A percentile compares a stretch with the other conserved stretches of the same genome.
phyloP scores from a whole-genome alignment of 2,329 filamentous ascomycete genomes.

The Fusarium sarcochroum region DNA sequence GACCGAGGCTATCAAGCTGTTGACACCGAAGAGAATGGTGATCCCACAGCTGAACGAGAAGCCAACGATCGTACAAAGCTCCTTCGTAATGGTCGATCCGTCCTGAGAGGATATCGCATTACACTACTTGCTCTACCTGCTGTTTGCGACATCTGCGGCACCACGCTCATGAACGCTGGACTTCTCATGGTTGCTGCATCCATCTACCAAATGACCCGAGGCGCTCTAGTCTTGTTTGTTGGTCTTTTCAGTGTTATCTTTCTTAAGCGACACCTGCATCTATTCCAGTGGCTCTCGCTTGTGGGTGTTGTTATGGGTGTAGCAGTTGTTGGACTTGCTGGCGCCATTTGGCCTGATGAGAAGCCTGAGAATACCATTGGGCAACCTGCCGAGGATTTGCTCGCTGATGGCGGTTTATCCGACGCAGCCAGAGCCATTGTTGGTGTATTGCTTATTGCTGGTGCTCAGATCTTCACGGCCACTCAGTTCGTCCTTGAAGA shows the following conservation, averaged over 20 bases:
- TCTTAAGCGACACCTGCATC: conserved; percentile 80
- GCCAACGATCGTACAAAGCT: conserved; percentile 51
- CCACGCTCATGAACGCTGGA: conserved; percentile 97
- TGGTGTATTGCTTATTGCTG: conserved; percentile 91
- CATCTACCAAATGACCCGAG: conserved; percentile 99
- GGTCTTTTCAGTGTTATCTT: conserved; percentile 96
- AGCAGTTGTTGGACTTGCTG: conserved; percentile 89
- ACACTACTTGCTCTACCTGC: conserved; percentile 86
- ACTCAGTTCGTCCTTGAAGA: conserved; percentile 97
- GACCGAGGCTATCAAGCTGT: conserved; percentile 77
- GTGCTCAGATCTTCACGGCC: conserved; percentile 96
- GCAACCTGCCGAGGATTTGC: conserved; percentile 54
- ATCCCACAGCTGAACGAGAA: conserved; percentile 60
- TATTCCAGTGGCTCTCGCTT: conserved; percentile 95
- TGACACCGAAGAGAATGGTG: conserved; percentile 61
- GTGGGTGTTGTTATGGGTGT: conserved; percentile 91
- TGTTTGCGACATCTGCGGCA: conserved; percentile 93
- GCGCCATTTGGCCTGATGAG: conserved; percentile 81
- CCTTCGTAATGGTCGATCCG: conserved; percentile 69
- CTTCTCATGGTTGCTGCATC: conserved; percentile 93
- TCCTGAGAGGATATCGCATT: conserved; percentile 79
- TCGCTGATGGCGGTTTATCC: conserved; percentile 57
- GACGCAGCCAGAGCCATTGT: conserved; percentile 72
- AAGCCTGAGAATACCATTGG: conserved; percentile 60
- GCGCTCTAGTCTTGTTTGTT: conserved; percentile 94